Conservation (phyloP, 345 rosid species). For the Schrenkiella parvula region DNA sequence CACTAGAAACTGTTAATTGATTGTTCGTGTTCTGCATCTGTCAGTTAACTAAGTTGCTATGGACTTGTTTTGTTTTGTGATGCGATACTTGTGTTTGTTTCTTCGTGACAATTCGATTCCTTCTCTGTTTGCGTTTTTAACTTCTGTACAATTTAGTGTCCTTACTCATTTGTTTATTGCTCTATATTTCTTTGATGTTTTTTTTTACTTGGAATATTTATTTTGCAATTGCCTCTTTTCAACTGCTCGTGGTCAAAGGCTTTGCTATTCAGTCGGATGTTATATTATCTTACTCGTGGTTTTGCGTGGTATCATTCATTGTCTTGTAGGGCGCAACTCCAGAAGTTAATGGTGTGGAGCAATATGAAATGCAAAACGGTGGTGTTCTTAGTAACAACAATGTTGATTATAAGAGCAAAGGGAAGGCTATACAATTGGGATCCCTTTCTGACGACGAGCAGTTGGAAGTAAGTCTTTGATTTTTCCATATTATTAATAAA, state of each 20-base stretch:
- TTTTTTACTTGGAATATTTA: neutral
- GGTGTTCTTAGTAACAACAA: slow-evolving; percentile 34
- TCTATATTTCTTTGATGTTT: neutral
- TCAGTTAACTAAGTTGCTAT: neutral
- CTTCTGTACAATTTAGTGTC: neutral
- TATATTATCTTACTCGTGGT: neutral
- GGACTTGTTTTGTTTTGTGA: neutral
- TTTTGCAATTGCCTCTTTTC: neutral
- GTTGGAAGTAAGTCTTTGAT: neutral
- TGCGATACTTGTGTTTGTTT: neutral
- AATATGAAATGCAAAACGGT: slow-evolving; percentile 47
- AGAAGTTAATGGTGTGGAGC: slow-evolving; percentile 59
- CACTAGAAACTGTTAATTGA: neutral
- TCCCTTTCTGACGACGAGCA: slow-evolving; percentile 21
- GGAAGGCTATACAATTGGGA: slow-evolving; percentile 46
- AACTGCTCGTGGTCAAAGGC: neutral
- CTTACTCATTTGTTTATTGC: neutral
- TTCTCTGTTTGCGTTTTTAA: neutral
- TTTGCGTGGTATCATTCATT: neutral
- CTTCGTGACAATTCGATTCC: neutral
- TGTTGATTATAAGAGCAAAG: slow-evolving; percentile 47
- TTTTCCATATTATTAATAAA: neutral
- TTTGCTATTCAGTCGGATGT: neutral
- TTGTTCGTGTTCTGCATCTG: neutral
- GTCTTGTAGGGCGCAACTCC: slow-evolving; percentile 39